Evolutionary conservation across 495 filamentous ascomycete genomes (phyloP), one percentile per base, ranked within the genome.

Genomic region (Beverwykella pulmonaria): DNA sequence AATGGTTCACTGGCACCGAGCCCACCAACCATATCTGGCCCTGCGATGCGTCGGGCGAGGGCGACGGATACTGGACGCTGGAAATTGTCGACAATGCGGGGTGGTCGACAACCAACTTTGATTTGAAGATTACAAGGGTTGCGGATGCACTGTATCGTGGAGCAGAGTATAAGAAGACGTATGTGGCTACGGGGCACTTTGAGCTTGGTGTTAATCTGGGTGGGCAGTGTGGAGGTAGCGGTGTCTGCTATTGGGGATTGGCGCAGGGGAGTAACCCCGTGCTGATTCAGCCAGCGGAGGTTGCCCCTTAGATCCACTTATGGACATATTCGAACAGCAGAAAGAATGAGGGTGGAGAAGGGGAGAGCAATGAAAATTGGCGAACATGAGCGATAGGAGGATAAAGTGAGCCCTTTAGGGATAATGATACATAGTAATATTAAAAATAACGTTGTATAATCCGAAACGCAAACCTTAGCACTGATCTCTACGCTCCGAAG

Each of bases 151-250:
- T 63, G 1, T 56, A 34, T 23, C 20, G 7, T 36, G 65, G 65
- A 17, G 20, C 3, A 1, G 12, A 9, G 22, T 68, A 50, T 25
- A 63, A 44, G 59, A 63, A 54, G 65, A 49, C 26, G 14, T 68
- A 17, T 36, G 36, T 17, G 17, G 53, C 26, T 2, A 26, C 1
- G 20, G 53, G 26, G 23, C 23, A 53, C 7, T 68, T 68, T 22
- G 17, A 46, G 1, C 29, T 63, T 12, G 53, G 22, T 4, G 29
- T 1, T 1, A 59, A 63, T 47, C 12, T 68, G 26, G 48, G 23
- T 5, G 59, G 65, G 1, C 39, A 53, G 17, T 68, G 65, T 54
- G 65, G 65, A 7, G 65, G 65, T 14, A 63, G 59, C 48, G 65
- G 65, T 10, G 65, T 68, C 9, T 68, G 65, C 29, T 36, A 1